Conservation (phyloP, 2,329 filamentous ascomycete genomes). For the Acephala macrosclerotiorum region DNA sequence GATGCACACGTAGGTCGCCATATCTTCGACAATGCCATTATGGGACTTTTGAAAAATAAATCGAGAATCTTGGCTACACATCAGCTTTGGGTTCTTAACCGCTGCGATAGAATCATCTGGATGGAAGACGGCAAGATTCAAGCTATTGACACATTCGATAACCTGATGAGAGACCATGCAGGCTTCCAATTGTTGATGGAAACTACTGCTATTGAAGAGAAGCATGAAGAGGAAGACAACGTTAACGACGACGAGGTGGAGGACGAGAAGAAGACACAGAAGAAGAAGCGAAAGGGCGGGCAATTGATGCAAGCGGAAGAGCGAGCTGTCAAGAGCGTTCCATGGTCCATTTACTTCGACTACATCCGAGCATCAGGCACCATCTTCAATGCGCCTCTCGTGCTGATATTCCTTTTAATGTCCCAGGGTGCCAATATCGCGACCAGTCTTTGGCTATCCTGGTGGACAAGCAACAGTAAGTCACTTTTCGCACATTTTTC, state of each 20-base stretch:
- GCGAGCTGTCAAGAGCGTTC: conserved; percentile 67
- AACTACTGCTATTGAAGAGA: conserved; percentile 78
- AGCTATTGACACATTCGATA: conserved; percentile 87
- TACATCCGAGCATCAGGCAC: conserved; percentile 70
- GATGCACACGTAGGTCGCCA: conserved; percentile 75
- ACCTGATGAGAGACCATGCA: conserved; percentile 81
- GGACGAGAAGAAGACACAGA: conserved; percentile 53
- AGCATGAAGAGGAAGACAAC: conserved; percentile 58
- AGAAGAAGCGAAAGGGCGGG: conserved; percentile 58
- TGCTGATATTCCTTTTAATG: conserved; percentile 60
- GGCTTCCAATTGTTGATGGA: conserved; percentile 85
- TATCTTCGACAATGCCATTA: conserved; percentile 94
- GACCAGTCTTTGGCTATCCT: conserved; percentile 92
- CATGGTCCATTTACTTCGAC: conserved; percentile 68
- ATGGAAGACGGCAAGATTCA: conserved; percentile 87
- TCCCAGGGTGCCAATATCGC: conserved; percentile 86
- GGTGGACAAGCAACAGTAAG: conserved; percentile 84
- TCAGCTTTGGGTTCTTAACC: conserved; percentile 89
- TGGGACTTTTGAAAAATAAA: conserved; percentile 86
- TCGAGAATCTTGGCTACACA: conserved; percentile 93
- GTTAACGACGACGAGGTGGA: conserved; percentile 56
- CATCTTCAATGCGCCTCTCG: conserved; percentile 61
- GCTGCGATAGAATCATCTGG: conserved; percentile 92
- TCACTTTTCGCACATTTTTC: conserved; percentile 47
- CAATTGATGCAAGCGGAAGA: conserved; percentile 77